phyloP scores from a whole-genome alignment of 441 rosid genomes.

The Gossypium aridum region DNA sequence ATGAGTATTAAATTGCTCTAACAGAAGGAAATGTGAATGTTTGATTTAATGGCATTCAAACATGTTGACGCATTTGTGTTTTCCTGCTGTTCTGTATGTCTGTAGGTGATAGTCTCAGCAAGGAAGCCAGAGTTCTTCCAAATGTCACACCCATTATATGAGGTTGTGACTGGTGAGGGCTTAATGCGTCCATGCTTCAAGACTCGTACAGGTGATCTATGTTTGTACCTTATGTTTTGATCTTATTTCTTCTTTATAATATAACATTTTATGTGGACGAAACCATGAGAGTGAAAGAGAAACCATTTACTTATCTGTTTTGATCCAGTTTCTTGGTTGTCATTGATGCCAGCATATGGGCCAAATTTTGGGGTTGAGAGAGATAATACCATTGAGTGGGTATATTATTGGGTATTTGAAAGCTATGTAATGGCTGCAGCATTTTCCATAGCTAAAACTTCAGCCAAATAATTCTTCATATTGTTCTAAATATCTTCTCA shows the following conservation, averaged over 20 bases:
- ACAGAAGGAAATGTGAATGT: neutral
- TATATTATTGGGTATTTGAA: neutral
- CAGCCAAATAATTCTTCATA: neutral
- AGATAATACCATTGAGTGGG: neutral
- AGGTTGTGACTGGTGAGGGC: conserved; percentile 94
- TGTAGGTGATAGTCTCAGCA: conserved; percentile 91
- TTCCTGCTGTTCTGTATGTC: neutral
- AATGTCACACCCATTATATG: conserved; percentile 91
- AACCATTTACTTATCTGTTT: neutral
- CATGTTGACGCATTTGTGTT: neutral
- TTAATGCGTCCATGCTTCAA: conserved; percentile 97
- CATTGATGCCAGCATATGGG: neutral
- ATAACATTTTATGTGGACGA: neutral
- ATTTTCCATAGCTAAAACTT: neutral
- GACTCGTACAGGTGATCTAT: conserved; percentile 62
- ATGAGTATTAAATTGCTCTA: neutral
- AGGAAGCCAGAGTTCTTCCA: conserved; percentile 99
- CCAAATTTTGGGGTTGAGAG: neutral
- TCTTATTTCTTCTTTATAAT: neutral
- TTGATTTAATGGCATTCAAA: neutral
- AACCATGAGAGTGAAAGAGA: neutral
- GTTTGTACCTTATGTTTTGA: conserved; percentile 10
- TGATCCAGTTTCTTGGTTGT: neutral
- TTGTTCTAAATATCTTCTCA: neutral
- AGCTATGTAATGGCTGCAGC: neutral